These are phyloP conservation scores for Urtica urens DNA, from an alignment of 306 rosid species.

Conservation along the genomic window DNA sequence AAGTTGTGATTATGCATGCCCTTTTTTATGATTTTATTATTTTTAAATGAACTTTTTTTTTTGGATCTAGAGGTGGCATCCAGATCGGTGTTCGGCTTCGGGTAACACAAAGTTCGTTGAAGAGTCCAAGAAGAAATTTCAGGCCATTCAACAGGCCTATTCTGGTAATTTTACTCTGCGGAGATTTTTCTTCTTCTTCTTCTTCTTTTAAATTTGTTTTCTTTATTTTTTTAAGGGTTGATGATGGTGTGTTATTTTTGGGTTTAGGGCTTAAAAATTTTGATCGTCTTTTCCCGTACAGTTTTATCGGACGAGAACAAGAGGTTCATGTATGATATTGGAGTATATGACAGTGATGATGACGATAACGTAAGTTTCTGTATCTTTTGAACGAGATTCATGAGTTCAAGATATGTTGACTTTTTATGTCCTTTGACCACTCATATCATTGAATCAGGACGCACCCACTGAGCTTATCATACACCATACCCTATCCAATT, in stretches of 20 bases:
- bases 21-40: neutral
- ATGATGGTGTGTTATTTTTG: neutral
- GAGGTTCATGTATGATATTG: conserved; percentile 84
- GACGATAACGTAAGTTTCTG: conserved; percentile 48
- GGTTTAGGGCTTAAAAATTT: neutral
- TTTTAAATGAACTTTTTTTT: neutral
- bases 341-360: conserved; percentile 78
- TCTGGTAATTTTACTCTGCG: conserved; percentile 46
- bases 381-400: neutral
- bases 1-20: neutral
- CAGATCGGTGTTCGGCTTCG: conserved; percentile 85
- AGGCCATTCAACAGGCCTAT: conserved; percentile 78
- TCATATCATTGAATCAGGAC: neutral
- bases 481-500: neutral
- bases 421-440: neutral
- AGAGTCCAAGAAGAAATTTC: conserved; percentile 85
- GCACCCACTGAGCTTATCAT: neutral
- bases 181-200: neutral
- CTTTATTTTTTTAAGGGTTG: conserved; percentile 4
- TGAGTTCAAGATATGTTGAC: neutral
- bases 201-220: conserved; percentile 2
- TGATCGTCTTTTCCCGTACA: conserved; percentile 11
- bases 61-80: conserved; percentile 77
- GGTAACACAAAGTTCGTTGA: conserved; percentile 70
- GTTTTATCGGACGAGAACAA: conserved; percentile 78